Evolutionary conservation across 257 asterid species (phyloP).

Genomic region (Galeopsis tetrahit): DNA sequence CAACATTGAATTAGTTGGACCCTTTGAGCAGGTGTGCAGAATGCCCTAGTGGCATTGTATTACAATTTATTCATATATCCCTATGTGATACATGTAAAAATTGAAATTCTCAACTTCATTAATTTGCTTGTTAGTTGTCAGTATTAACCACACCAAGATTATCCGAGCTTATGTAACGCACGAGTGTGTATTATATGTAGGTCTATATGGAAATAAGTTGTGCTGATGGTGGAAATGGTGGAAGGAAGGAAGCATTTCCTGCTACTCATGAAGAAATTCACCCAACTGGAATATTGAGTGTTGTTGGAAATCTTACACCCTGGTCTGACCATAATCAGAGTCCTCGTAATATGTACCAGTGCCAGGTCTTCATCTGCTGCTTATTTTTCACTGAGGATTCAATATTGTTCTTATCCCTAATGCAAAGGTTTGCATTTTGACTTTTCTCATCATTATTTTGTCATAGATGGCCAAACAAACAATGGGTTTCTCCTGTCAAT

Average conservation of each 20-base stretch:
- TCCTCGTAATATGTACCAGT: constrained; percentile 99
- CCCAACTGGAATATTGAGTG: constrained; percentile 92
- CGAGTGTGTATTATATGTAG: constrained; percentile 39
- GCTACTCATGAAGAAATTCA: constrained; percentile 97
- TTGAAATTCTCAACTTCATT: constrained; percentile 9
- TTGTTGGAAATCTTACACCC: constrained; percentile 95
- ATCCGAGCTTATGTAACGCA: constrained; percentile 26
- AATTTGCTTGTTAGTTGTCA: constrained; percentile 14
- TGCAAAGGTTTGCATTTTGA: constrained; percentile 27
- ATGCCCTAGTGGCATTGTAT: constrained; percentile 18
- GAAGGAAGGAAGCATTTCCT: constrained; percentile 74
- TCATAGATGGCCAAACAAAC: constrained; percentile 97
- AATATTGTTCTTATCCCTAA: constrained; percentile 1
- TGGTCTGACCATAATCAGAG: constrained; percentile 99
- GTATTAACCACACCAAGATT: constrained; percentile 20
- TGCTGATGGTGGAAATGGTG: constrained; percentile 95
- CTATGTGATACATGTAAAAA: constrained; percentile 23
- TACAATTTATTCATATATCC: constrained; percentile 22
- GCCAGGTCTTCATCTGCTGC: constrained; percentile 66
- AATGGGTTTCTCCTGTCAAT: constrained; percentile 93
- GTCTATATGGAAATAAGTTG: constrained; percentile 98
- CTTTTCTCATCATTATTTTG: constrained; percentile 36
- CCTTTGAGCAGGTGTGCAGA: constrained; percentile 77
- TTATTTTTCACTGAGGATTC: constrained; percentile 24
- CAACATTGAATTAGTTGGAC: constrained; percentile 86